Evolutionary conservation across 2,329 filamentous ascomycete species (phyloP).

Genomic region (Daldinia sp.): DNA sequence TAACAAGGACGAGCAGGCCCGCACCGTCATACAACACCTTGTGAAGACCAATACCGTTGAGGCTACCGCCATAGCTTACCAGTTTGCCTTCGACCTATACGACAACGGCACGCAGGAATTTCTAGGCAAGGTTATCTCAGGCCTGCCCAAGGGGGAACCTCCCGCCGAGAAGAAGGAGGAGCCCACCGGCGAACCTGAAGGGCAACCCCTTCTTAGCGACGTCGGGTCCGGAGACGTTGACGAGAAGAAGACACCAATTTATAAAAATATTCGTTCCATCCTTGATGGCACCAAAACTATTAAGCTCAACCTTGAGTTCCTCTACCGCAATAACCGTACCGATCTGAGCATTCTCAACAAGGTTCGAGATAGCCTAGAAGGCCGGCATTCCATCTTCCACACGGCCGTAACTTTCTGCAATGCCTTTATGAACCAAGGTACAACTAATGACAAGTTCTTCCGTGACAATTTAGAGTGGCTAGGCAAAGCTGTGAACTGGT

Average conservation of each 20-base stretch:
- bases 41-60: constrained; percentile 80
- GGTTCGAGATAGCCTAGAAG: constrained; percentile 92
- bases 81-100: constrained; percentile 97
- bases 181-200: constrained; percentile 58
- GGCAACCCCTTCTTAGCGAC: constrained; percentile 56
- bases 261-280: constrained; percentile 70
- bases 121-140: constrained; percentile 84
- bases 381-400: constrained; percentile 97
- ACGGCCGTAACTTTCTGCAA: constrained; percentile 97
- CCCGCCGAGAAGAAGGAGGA: constrained; percentile 54
- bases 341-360: constrained; percentile 95
- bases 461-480: constrained; percentile 97
- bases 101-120: constrained; percentile 99
- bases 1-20: constrained; percentile 89
- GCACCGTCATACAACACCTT: constrained; percentile 82
- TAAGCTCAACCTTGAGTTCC: constrained; percentile 92
- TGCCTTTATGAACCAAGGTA: constrained; percentile 99
- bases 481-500: constrained; percentile 99
- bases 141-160: constrained; percentile 68
- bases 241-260: constrained; percentile 64
- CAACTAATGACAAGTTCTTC: constrained; percentile 98
- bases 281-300: constrained; percentile 93
- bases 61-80: constrained; percentile 88
- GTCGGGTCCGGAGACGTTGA: constrained; percentile 59
- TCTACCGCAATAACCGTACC: constrained; percentile 94